Evolutionary conservation across 306 rosid species (phyloP).

Genomic region (Cucurbita maxima): DNA sequence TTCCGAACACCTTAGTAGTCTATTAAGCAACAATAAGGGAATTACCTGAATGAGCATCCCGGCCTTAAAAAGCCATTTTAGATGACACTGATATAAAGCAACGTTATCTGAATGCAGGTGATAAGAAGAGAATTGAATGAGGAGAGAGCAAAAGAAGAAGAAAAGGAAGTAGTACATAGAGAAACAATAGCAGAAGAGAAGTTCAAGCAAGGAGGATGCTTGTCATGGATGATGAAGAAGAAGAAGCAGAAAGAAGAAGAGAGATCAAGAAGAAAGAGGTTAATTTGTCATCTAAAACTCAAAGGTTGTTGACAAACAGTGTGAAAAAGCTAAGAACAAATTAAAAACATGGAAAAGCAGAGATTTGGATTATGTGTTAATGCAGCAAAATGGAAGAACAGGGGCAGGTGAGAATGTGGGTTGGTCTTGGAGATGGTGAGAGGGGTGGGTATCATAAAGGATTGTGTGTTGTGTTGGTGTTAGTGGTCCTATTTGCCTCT

Average conservation of each 20-base stretch:
- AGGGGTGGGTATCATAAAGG: background rate
- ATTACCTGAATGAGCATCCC: background rate
- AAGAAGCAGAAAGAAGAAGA: conserved; percentile 38
- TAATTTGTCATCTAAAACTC: conserved; percentile 29
- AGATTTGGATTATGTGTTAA: background rate
- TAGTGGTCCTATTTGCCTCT: background rate
- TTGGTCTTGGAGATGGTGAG: background rate
- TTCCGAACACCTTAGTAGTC: background rate
- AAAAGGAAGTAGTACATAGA: background rate
- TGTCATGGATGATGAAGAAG: conserved; percentile 70
- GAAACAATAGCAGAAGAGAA: conserved; percentile 6
- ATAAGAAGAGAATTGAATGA: conserved; percentile 37
- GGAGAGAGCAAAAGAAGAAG: conserved; percentile 12
- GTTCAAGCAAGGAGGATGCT: conserved; percentile 53
- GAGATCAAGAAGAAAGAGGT: conserved; percentile 40
- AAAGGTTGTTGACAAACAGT: conserved; percentile 24
- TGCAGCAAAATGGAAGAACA: background rate
- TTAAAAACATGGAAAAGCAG: background rate
- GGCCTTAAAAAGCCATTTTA: background rate
- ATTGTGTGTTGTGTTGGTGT: background rate
- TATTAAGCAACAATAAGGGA: background rate
- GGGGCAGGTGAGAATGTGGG: conserved; percentile 17
- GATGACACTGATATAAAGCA: conserved; percentile 13
- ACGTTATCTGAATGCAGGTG: conserved; percentile 32
- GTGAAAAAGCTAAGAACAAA: background rate